Base-by-base conservation (phyloP, 1,284 basidiomycete species). In the Inonotus hispidus region DNA sequence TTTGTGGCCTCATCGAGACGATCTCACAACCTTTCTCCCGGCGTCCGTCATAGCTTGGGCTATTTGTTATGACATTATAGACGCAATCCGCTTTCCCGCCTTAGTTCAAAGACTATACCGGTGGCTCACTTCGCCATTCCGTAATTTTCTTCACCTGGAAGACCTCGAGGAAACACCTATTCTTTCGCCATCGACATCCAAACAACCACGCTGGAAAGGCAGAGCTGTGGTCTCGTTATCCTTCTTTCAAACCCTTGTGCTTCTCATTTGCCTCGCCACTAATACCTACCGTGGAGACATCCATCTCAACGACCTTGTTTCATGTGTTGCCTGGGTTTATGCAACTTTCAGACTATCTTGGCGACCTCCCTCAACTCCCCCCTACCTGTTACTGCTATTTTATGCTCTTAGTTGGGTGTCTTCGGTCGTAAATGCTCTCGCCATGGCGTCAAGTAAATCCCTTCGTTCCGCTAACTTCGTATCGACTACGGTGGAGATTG, bases 351-450 rank as follows among this genome's bases (percentile, higher is more conserved):
- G 73, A 58, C 64, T 77, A 56, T 62, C 74, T 38, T 64, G 75
- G 43, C 77, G 70, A 65, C 77, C 79, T 5, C 77, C 77, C 2
- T 67, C 67, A 58, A 84, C 82, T 0, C 77, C 82, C 1, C 83
- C 83, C 25, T 84, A 82, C 67, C 67, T 81, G 16, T 72, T 81
- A 10, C 73, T 83, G 45, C 60, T 75, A 2, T 81, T 83, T 65
- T 78, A 77, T 37, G 66, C 71, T 41, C 64, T 72, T 23, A 71
- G 77, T 58, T 67, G 68, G 23, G 59, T 75, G 13, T 66, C 73
- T 13, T 73, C 72, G 21, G 65, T 77, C 13, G 67, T 77, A 45
- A 72, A 78, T 55, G 66, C 79, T 2, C 50, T 66, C 43, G 61
- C 65, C 1, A 68, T 70, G 37, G n/a, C 71, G 27, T 43, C 73